A percentile compares a stretch with the other conserved stretches of the same genome.
Conservation (phyloP, 345 rosid species). For the Sonneratia caseolaris region DNA sequence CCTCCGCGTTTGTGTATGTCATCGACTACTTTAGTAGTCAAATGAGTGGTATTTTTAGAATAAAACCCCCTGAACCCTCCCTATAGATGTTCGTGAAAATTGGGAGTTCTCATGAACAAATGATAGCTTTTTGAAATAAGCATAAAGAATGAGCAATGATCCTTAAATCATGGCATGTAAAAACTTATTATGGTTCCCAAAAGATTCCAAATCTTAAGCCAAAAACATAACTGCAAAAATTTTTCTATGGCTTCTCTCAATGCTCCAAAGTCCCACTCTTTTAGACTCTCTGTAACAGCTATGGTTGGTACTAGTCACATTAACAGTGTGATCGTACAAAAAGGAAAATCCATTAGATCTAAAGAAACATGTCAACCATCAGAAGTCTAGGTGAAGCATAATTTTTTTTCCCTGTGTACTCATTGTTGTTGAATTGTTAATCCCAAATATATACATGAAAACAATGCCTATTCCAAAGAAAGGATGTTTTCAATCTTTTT, state of each 20-base stretch:
- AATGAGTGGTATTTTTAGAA: slow-evolving; percentile 21
- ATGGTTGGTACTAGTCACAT: neutral
- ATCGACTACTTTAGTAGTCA: slow-evolving; percentile 33
- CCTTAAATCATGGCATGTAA: no score
- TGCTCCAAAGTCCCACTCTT: neutral
- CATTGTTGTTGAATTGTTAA: neutral
- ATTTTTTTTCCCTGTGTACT: neutral
- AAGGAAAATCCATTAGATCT: neutral
- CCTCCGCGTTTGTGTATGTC: slow-evolving; percentile 44
- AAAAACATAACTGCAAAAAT: neutral
- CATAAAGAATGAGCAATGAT: neutral
- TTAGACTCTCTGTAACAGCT: neutral
- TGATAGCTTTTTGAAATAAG: neutral
- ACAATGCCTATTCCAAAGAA: neutral
- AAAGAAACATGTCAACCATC: neutral
- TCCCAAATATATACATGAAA: neutral
- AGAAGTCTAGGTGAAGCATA: neutral
- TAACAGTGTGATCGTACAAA: no score
- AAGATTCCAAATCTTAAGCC: no score
- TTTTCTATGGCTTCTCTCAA: neutral
- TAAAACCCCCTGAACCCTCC: slow-evolving; percentile 42
- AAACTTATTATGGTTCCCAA: no score
- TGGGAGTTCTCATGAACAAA: neutral
- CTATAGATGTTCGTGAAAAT: slow-evolving; percentile 10
- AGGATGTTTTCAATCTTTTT: neutral